phyloP scores from a whole-genome alignment of 2,329 filamentous ascomycete species.

The Drechslera avenae region DNA sequence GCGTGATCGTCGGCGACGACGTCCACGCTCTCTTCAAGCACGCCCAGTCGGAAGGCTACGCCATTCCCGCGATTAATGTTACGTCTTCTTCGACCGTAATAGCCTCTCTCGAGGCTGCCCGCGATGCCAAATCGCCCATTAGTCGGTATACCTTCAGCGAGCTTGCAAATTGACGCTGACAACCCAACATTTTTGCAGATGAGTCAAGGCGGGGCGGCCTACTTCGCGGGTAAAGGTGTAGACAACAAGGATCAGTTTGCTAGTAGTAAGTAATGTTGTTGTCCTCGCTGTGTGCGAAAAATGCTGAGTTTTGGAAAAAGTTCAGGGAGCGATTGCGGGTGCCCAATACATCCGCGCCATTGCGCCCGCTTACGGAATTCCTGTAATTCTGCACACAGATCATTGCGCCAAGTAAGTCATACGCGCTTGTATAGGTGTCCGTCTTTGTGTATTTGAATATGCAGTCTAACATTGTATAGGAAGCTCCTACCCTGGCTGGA shows the following conservation, averaged over 20 bases:
- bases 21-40: slow-evolving; percentile 64
- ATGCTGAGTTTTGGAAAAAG: too few species aligned
- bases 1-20: slow-evolving; percentile 67
- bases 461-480: slow-evolving; percentile 35
- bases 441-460: background rate
- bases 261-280: slow-evolving; percentile 56
- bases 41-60: slow-evolving; percentile 74
- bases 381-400: slow-evolving; percentile 63
- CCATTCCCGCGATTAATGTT: slow-evolving; percentile 55
- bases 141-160: too few species aligned
- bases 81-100: slow-evolving; percentile 90
- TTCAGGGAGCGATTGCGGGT: slow-evolving; percentile 79
- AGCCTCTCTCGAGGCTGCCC: slow-evolving; percentile 83
- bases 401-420: slow-evolving; percentile 9
- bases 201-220: slow-evolving; percentile 73
- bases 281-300: too few species aligned
- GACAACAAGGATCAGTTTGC: slow-evolving; percentile 71
- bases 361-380: slow-evolving; percentile 84
- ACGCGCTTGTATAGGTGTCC: too few species aligned
- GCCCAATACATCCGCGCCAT: slow-evolving; percentile 92
- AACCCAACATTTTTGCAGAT: slow-evolving; percentile 72
- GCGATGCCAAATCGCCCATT: slow-evolving; percentile 87
- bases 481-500: slow-evolving; percentile 97
- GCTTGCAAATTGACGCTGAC: too few species aligned
- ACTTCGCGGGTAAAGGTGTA: slow-evolving; percentile 70